A percentile compares a stretch with the other conserved stretches of the same genome.
Evolutionary conservation across 1,284 basidiomycete genomes (phyloP).

Genomic region (Cutaneotrichosporon dermatis): DNA sequence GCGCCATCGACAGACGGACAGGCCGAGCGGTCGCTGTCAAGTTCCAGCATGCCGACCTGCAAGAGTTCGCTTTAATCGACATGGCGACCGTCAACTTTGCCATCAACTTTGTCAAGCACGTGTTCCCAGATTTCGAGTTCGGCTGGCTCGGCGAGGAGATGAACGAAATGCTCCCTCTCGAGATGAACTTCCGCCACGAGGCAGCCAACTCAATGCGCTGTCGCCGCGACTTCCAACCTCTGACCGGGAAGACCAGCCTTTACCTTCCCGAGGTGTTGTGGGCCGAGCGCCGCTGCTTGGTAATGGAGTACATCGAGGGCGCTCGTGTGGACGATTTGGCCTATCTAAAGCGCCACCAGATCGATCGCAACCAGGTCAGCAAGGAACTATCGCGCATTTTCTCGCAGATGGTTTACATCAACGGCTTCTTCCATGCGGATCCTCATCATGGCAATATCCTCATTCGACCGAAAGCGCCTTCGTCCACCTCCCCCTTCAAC

Average conservation of each 20-base stretch:
- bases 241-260: constrained; percentile 65
- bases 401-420: constrained; percentile 91
- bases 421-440: constrained; percentile 59
- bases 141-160: constrained; percentile 92
- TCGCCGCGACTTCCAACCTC: constrained; percentile 62
- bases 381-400: constrained; percentile 79
- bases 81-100: constrained; percentile 50
- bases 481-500: constrained; percentile 76
- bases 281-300: constrained; percentile 77
- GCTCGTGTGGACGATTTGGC: constrained; percentile 82
- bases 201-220: constrained; percentile 76
- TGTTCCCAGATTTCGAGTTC: constrained; percentile 69
- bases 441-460: constrained; percentile 71
- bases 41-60: constrained; percentile 91
- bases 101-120: constrained; percentile 77
- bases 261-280: constrained; percentile 86
- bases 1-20: constrained; percentile 66
- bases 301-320: constrained; percentile 89
- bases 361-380: constrained; percentile 90
- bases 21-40: constrained; percentile 86
- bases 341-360: constrained; percentile 75
- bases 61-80: constrained; percentile 89
- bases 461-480: constrained; percentile 66
- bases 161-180: constrained; percentile 85
- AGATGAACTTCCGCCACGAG: constrained; percentile 78